Evolutionary conservation across 2,329 filamentous ascomycete genomes (phyloP).

Genomic region (Alternaria infectoria): DNA sequence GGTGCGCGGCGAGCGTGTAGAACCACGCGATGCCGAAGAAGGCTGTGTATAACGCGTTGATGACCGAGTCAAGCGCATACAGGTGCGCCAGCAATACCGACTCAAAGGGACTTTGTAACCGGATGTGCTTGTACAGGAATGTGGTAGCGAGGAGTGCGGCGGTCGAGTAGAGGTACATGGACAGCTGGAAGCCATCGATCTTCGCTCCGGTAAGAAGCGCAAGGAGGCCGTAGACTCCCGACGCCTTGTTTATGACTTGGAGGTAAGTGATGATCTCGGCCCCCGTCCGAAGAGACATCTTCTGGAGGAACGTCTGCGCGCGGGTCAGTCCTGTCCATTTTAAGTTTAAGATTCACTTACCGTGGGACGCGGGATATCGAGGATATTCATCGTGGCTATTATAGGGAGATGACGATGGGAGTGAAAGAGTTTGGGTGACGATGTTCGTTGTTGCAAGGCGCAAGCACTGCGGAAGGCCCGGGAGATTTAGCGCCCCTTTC

Average conservation of each 20-base stretch:
- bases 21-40: slow-evolving; percentile 89
- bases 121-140: slow-evolving; percentile 79
- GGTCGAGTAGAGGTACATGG: slow-evolving; percentile 90
- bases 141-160: slow-evolving; percentile 70
- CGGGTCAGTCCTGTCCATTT: slow-evolving; percentile 18
- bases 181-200: slow-evolving; percentile 81
- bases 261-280: slow-evolving; percentile 83
- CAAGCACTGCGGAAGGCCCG: slow-evolving; percentile 18
- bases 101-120: slow-evolving; percentile 77
- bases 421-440: slow-evolving; percentile 11
- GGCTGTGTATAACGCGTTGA: slow-evolving; percentile 82
- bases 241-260: slow-evolving; percentile 89
- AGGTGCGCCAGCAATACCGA: slow-evolving; percentile 83
- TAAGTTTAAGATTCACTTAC: slow-evolving; percentile 28
- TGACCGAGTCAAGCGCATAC: slow-evolving; percentile 79
- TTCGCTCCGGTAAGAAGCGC: slow-evolving; percentile 86
- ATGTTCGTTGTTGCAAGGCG: background rate
- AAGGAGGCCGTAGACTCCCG: slow-evolving; percentile 87
- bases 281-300: slow-evolving; percentile 85
- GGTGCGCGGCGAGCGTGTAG: slow-evolving; percentile 69
- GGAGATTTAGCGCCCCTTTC: slow-evolving; percentile 26
- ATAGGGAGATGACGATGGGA: slow-evolving; percentile 2
- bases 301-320: slow-evolving; percentile 77
- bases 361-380: slow-evolving; percentile 49
- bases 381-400: slow-evolving; percentile 32